A percentile compares a stretch with the other conserved stretches of the same genome.
Evolutionary conservation across 306 rosid genomes (phyloP).

Genomic region (Vachellia pachyceras): DNA sequence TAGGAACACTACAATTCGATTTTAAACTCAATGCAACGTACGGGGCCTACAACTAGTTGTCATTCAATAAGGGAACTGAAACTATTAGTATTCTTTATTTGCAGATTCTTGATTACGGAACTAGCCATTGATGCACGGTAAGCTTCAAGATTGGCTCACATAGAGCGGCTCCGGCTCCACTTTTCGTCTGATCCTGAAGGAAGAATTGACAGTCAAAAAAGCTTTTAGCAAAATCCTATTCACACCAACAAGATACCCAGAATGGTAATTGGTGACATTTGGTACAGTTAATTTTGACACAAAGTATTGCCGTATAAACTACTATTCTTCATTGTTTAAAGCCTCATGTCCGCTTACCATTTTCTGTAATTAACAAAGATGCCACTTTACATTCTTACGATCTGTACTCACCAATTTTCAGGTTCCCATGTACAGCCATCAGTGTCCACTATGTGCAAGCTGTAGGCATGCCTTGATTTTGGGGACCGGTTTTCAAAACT

Average conservation of each 20-base stretch:
- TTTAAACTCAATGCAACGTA: neutral
- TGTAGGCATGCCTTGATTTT: conserved; percentile 94
- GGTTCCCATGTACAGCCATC: conserved; percentile 92
- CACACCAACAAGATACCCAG: neutral
- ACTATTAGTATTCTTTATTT: neutral
- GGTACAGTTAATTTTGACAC: neutral
- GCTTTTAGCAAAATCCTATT: conserved; percentile 18
- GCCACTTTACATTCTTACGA: neutral
- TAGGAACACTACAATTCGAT: neutral
- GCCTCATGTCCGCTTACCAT: neutral
- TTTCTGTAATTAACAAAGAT: neutral
- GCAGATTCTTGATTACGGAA: conserved; percentile 4
- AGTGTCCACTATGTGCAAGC: conserved; percentile 87
- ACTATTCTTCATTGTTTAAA: neutral
- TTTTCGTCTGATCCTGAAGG: conserved; percentile 81
- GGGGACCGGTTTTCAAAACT: conserved; percentile 92
- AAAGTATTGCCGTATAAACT: neutral
- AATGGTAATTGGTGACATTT: too few relatives aligned
- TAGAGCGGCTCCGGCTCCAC: conserved; percentile 84
- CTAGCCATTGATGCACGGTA: conserved; percentile 4
- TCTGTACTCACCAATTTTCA: conserved; percentile 78
- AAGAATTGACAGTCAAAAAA: conserved; percentile 35
- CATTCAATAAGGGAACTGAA: conserved; percentile 6
- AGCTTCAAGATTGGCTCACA: conserved; percentile 36
- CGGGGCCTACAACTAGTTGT: neutral